A percentile compares a stretch with the other conserved stretches of the same genome.
These are phyloP conservation scores for Mytilinidion resinicola DNA, from an alignment of 495 filamentous ascomycete species.

Conservation along the genomic window DNA sequence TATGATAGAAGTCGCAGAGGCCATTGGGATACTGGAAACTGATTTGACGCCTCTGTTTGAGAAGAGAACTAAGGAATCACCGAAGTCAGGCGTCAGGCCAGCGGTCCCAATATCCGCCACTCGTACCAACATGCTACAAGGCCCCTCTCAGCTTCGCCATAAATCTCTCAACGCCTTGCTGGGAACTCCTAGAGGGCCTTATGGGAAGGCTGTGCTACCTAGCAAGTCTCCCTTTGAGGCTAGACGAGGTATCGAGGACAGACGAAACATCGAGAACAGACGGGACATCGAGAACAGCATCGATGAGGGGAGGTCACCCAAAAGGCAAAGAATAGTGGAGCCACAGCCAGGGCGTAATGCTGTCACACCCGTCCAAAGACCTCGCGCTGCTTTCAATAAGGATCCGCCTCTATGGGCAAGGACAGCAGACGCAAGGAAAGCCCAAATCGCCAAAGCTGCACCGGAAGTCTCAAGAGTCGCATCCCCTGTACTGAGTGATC, in stretches of 20 bases:
- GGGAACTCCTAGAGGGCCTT: constrained; percentile 47
- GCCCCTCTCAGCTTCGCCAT: constrained; percentile 34
- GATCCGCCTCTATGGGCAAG: constrained; percentile 21
- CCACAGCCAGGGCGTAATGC: neutral
- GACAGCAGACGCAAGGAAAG: constrained; percentile 19
- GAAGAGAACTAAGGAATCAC: constrained; percentile 50
- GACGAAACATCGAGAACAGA: constrained; percentile 32
- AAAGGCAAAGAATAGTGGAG: constrained; percentile 41
- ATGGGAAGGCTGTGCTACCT: constrained; percentile 39
- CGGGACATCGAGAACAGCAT: constrained; percentile 28
- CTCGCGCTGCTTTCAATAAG: neutral
- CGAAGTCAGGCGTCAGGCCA: constrained; percentile 1
- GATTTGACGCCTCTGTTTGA: constrained; percentile 68
- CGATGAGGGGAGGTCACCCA: constrained; percentile 38
- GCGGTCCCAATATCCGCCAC: neutral
- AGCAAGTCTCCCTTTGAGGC: constrained; percentile 47
- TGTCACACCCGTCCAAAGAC: neutral
- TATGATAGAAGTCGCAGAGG: constrained; percentile 73
- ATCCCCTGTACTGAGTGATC: neutral
- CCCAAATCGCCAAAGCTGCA: neutral
- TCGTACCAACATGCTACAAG: neutral
- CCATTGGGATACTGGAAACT: constrained; percentile 62
- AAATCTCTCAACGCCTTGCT: constrained; percentile 54
- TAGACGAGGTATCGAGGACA: constrained; percentile 30
- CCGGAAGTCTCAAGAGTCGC: no score